Conservation (phyloP, 805 yeast species). For the Candida sithepensis region DNA sequence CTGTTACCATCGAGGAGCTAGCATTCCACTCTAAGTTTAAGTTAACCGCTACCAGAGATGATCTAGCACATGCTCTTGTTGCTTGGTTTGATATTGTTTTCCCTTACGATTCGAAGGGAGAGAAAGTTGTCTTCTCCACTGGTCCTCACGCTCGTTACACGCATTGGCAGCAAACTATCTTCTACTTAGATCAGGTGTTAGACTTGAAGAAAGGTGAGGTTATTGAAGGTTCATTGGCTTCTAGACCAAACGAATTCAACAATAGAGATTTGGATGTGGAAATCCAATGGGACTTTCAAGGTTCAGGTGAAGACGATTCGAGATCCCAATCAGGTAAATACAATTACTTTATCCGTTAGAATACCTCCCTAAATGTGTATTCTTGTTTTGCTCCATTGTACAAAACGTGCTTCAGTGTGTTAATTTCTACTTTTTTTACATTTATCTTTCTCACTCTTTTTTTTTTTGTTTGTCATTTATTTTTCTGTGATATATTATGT, state of each 20-base stretch:
- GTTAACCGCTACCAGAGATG: slow-evolving; percentile 72
- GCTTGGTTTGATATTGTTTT: slow-evolving; percentile 95
- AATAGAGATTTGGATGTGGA: slow-evolving; percentile 90
- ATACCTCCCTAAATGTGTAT: no score
- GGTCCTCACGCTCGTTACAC: slow-evolving; percentile 94
- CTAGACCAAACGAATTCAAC: slow-evolving; percentile 72
- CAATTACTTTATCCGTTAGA: slow-evolving; percentile 68
- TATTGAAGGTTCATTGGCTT: slow-evolving; percentile 66
- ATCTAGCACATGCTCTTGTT: slow-evolving; percentile 81
- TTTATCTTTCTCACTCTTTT: neutral
- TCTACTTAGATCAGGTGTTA: slow-evolving; percentile 80
- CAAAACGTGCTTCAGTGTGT: neutral
- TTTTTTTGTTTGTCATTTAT: neutral
- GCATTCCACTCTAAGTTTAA: slow-evolving; percentile 71
- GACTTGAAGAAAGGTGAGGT: slow-evolving; percentile 73
- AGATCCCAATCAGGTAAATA: slow-evolving; percentile 59
- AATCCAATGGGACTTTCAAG: slow-evolving; percentile 54
- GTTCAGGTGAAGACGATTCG: slow-evolving; percentile 31
- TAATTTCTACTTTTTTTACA: neutral
- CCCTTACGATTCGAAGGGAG: slow-evolving; percentile 53
- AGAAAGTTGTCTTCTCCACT: slow-evolving; percentile 76
- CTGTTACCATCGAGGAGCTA: slow-evolving; percentile 77
- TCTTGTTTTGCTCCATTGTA: neutral
- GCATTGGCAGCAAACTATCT: slow-evolving; percentile 98
- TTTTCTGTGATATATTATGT: neutral